Evolutionary conservation across 805 yeast genomes (phyloP).

Genomic region (Huiozyma sinensis): DNA sequence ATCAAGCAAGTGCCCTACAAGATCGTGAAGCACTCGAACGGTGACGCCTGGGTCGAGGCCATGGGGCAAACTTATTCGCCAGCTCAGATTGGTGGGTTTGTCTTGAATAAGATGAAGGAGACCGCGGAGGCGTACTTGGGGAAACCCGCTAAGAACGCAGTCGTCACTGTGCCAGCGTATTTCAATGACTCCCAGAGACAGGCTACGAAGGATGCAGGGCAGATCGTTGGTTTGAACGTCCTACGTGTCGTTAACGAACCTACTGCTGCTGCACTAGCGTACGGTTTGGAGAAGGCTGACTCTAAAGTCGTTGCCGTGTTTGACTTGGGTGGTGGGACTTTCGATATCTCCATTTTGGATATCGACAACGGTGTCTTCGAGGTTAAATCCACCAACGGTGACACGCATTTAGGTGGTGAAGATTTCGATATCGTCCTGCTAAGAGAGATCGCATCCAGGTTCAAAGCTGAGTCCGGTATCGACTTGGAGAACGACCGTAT

Average conservation of each 20-base stretch:
- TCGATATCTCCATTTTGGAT: conserved; percentile 92
- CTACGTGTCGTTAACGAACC: conserved; percentile 76
- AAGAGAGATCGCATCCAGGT: conserved; percentile 68
- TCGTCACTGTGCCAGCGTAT: conserved; percentile 81
- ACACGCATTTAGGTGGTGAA: conserved; percentile 82
- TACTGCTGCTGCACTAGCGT: conserved; percentile 88
- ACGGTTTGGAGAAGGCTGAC: conserved; percentile 77
- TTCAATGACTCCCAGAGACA: conserved; percentile 77
- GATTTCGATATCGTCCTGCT: conserved; percentile 81
- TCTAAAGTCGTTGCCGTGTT: conserved; percentile 87
- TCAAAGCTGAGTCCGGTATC: conserved; percentile 60
- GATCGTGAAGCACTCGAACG: conserved; percentile 81
- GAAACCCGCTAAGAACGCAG: conserved; percentile 80
- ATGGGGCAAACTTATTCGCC: conserved; percentile 85
- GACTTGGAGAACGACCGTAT: conserved; percentile 47
- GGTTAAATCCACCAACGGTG: conserved; percentile 94
- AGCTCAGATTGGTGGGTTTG: conserved; percentile 89
- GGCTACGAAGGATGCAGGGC: conserved; percentile 94
- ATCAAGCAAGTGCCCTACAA: conserved; percentile 80
- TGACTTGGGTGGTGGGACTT: conserved; percentile 98
- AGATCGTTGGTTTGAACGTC: conserved; percentile 85
- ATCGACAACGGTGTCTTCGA: conserved; percentile 96
- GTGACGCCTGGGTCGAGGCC: conserved; percentile 94
- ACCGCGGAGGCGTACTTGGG: conserved; percentile 90
- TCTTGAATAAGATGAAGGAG: conserved; percentile 95